These are phyloP conservation scores for Thermothelomyces thermophilus DNA, from an alignment of 2,329 filamentous ascomycete species.

Conservation along the genomic window DNA sequence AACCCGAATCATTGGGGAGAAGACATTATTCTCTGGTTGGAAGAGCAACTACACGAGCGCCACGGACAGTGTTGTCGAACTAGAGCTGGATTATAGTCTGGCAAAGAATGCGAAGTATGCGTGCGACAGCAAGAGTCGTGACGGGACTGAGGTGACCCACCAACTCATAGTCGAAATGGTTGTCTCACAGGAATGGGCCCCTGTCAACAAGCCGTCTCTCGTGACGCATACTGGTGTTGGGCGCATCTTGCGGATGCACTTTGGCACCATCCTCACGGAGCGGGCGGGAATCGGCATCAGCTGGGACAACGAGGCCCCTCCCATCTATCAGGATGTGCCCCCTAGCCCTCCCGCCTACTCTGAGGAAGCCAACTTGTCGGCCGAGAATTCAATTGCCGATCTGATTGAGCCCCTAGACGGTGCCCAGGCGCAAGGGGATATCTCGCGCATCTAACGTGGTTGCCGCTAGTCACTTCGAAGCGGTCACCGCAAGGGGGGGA, in stretches of 20 bases:
- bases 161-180: constrained; percentile 88
- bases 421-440: neutral
- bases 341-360: constrained; percentile 71
- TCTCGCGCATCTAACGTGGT: constrained; percentile 1
- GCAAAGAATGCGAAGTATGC: constrained; percentile 54
- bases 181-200: constrained; percentile 82
- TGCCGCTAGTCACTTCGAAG: neutral
- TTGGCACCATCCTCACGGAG: constrained; percentile 75
- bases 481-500: neutral
- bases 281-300: constrained; percentile 80
- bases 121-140: constrained; percentile 69
- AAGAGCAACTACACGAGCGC: constrained; percentile 58
- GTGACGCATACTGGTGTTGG: constrained; percentile 84
- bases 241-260: constrained; percentile 87
- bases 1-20: constrained; percentile 68
- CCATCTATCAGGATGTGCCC: constrained; percentile 89
- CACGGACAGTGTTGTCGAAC: constrained; percentile 57
- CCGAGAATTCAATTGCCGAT: constrained; percentile 31
- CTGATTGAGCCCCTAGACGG: constrained; percentile 34
- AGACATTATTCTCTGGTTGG: constrained; percentile 82
- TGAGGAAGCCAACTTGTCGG: constrained; percentile 30
- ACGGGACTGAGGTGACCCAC: constrained; percentile 75
- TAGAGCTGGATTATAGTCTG: constrained; percentile 74
- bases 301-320: constrained; percentile 95
- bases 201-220: constrained; percentile 59